phyloP scores from a whole-genome alignment of 768 basidiomycete species.

The Tulasnella sp. region DNA sequence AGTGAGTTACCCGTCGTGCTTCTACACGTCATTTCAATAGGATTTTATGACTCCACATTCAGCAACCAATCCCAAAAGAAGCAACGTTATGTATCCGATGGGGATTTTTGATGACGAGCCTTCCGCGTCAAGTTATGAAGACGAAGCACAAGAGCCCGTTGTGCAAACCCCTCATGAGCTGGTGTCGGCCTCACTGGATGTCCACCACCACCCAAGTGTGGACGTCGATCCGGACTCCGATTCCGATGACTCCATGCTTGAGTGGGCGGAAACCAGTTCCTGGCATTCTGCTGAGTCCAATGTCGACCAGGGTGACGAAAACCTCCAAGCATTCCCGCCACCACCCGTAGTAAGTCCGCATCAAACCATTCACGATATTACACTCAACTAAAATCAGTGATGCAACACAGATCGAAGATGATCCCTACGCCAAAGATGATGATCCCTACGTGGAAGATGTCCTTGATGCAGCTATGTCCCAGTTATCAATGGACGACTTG shows the following conservation, averaged over 20 bases:
- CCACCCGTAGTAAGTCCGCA: neutral
- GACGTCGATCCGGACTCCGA: neutral
- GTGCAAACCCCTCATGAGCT: too few species aligned
- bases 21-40: neutral
- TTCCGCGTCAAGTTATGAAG: neutral
- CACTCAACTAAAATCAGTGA: neutral
- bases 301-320: neutral
- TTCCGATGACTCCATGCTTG: neutral
- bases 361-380: neutral
- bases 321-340: neutral
- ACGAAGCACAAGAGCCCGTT: too few species aligned
- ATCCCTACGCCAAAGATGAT: too few species aligned
- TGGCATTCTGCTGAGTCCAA: neutral
- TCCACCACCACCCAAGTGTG: too few species aligned
- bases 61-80: neutral
- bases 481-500: neutral
- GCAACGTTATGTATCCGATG: neutral
- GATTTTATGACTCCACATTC: neutral
- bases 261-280: neutral
- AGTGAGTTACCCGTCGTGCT: neutral
- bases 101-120: neutral
- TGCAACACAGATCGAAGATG: neutral
- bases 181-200: too few species aligned
- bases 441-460: neutral
- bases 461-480: neutral